These are phyloP conservation scores for Sisymbrium irio DNA, from an alignment of 345 rosid species.

Conservation along the genomic window DNA sequence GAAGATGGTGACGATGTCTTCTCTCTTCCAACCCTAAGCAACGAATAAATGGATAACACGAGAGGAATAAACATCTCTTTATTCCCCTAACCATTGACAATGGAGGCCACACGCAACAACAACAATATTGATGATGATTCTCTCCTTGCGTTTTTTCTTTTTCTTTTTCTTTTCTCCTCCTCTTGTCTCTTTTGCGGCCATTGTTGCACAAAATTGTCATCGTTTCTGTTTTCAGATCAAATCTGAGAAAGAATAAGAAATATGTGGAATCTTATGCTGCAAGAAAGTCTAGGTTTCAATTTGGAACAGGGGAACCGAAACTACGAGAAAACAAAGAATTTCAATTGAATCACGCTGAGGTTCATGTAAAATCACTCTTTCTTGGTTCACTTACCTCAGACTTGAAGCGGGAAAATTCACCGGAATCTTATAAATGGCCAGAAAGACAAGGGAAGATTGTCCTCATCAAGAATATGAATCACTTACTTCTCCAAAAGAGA, in stretches of 20 bases:
- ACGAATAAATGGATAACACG: slow-evolving; percentile 51
- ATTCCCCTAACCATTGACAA: slow-evolving; percentile 44
- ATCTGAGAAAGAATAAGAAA: background rate
- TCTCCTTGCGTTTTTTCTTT: slow-evolving; percentile 1
- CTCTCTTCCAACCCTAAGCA: slow-evolving; percentile 57
- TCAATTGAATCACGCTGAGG: background rate
- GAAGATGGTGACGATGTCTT: slow-evolving; percentile 44
- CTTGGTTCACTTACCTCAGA: background rate
- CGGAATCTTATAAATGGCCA: background rate
- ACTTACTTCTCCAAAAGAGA: background rate
- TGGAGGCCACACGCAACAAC: slow-evolving; percentile 31
- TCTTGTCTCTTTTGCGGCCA: slow-evolving; percentile 5
- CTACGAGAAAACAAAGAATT: background rate
- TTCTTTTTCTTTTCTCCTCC: slow-evolving; percentile 22
- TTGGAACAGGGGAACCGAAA: background rate
- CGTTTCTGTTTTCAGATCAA: background rate
- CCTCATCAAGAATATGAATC: slow-evolving; percentile 15
- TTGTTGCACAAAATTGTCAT: slow-evolving; percentile 18
- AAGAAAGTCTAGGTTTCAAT: slow-evolving; percentile 1
- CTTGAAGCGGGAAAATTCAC: background rate
- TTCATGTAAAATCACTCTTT: background rate
- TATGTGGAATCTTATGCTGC: background rate
- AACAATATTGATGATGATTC: slow-evolving; percentile 19
- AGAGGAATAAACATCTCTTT: slow-evolving; percentile 51
- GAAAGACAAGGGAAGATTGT: background rate